These are phyloP conservation scores for Alternaria brassicicola DNA, from an alignment of 2,329 filamentous ascomycete species.

Conservation along the genomic window DNA sequence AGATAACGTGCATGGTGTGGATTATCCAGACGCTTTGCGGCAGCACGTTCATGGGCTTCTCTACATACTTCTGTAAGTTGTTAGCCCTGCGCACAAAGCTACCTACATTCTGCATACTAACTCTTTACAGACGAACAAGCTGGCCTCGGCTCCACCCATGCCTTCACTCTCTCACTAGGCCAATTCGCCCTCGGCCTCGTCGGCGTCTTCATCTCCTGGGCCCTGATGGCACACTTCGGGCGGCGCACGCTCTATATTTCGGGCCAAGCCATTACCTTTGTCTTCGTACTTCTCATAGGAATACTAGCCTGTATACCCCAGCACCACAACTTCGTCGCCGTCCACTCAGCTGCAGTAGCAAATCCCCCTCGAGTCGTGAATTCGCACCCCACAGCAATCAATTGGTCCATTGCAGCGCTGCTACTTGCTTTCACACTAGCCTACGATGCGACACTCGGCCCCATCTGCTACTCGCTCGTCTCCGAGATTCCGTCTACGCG, in stretches of 20 bases:
- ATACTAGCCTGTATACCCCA: conserved; percentile 41
- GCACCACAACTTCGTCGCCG: conserved; percentile 37
- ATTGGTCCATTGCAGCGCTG: conserved; percentile 16
- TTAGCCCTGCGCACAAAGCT: rapidly evolving
- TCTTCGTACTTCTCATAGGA: conserved; percentile 71
- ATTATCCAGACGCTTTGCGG: conserved; percentile 48
- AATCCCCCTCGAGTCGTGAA: neutral
- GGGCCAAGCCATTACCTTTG: conserved; percentile 58
- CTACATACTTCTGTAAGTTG: conserved; percentile 50
- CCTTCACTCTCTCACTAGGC: conserved; percentile 7
- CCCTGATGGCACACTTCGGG: conserved; percentile 76
- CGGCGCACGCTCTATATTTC: conserved; percentile 75
- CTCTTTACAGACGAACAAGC: conserved; percentile 21
- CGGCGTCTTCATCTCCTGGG: conserved; percentile 75
- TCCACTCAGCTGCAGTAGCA: neutral
- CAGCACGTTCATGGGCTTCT: conserved; percentile 30
- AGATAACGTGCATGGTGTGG: conserved; percentile 62
- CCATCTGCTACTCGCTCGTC: conserved; percentile 70
- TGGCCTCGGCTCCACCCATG: conserved; percentile 11
- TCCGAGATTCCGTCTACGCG: conserved; percentile 79
- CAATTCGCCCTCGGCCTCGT: conserved; percentile 34
- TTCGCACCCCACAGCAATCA: neutral
- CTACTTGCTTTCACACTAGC: conserved; percentile 18
- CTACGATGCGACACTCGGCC: conserved; percentile 24
- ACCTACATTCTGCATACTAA: neutral